phyloP scores from a whole-genome alignment of 176 grass and related monocot genomes.

The Aegilops umbellulata region DNA sequence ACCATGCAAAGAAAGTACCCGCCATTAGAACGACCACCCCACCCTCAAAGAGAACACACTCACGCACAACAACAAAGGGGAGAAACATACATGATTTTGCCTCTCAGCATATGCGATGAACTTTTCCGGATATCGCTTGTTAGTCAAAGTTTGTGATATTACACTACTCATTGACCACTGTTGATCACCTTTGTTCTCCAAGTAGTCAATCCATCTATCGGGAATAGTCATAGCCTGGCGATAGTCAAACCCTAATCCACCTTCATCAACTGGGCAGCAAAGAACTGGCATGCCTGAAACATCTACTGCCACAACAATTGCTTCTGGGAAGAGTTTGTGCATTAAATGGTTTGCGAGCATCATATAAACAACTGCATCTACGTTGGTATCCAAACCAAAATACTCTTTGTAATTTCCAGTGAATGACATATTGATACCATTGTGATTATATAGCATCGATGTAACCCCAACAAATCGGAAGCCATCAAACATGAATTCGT shows the following conservation, averaged over 20 bases:
- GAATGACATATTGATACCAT: conserved; percentile 79
- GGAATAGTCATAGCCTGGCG: conserved; percentile 88
- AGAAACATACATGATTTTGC: not conserved
- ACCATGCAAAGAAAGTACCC: no score
- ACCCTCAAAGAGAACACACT: no score
- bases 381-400: conserved; percentile 71
- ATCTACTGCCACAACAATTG: conserved; percentile 77
- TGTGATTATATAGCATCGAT: conserved; percentile 95
- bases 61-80: no score
- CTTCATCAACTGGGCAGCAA: conserved; percentile 70
- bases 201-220: conserved; percentile 85
- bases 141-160: conserved; percentile 65
- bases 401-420: conserved; percentile 76
- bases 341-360: conserved; percentile 84
- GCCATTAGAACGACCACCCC: no score
- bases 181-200: conserved; percentile 68
- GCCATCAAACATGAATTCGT: conserved; percentile 86
- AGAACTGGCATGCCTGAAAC: conserved; percentile 92
- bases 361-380: conserved; percentile 83
- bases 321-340: conserved; percentile 66
- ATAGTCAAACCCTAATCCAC: conserved; percentile 87
- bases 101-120: conserved; percentile 92
- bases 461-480: conserved; percentile 89
- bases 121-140: conserved; percentile 81
- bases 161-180: conserved; percentile 67